Evolutionary conservation across 306 rosid species (phyloP).

Genomic region (Luffa acutangula): DNA sequence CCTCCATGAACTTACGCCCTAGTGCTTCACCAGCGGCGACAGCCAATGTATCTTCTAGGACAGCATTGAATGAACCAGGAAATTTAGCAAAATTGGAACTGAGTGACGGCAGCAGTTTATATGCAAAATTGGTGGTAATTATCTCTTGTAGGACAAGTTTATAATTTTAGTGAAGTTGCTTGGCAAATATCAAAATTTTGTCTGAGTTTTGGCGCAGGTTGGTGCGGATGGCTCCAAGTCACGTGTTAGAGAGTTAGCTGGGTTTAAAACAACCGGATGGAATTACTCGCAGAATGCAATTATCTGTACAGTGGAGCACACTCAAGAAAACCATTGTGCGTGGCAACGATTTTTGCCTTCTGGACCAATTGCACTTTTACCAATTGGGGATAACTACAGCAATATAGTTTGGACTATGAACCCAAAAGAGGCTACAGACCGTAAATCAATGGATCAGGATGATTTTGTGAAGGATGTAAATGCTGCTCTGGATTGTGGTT

Average conservation of each 20-base stretch:
- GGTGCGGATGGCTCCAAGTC: constrained; percentile 97
- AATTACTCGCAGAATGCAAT: constrained; percentile 85
- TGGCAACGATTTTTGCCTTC: constrained; percentile 94
- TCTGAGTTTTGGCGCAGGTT: constrained; percentile 42
- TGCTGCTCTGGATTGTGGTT: constrained; percentile 62
- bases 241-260: constrained; percentile 69
- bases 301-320: constrained; percentile 81
- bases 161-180: not conserved
- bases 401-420: constrained; percentile 97
- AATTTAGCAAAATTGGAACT: constrained; percentile 61
- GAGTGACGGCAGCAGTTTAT: constrained; percentile 63
- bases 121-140: constrained; percentile 88
- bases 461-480: constrained; percentile 56
- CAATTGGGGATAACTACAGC: constrained; percentile 72
- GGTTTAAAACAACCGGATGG: constrained; percentile 86
- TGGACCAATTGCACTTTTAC: constrained; percentile 88
- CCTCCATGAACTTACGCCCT: constrained; percentile 43
- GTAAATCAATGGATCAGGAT: constrained; percentile 42
- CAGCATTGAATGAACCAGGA: constrained; percentile 26
- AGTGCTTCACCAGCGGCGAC: constrained; percentile 27
- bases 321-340: constrained; percentile 50
- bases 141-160: not conserved
- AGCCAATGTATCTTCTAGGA: constrained; percentile 24
- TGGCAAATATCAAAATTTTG: constrained; percentile 6
- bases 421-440: constrained; percentile 52